A percentile compares a stretch with the other conserved stretches of the same genome.
Evolutionary conservation across 2,329 filamentous ascomycete genomes (phyloP).

Genomic region (Thelonectria blattea): DNA sequence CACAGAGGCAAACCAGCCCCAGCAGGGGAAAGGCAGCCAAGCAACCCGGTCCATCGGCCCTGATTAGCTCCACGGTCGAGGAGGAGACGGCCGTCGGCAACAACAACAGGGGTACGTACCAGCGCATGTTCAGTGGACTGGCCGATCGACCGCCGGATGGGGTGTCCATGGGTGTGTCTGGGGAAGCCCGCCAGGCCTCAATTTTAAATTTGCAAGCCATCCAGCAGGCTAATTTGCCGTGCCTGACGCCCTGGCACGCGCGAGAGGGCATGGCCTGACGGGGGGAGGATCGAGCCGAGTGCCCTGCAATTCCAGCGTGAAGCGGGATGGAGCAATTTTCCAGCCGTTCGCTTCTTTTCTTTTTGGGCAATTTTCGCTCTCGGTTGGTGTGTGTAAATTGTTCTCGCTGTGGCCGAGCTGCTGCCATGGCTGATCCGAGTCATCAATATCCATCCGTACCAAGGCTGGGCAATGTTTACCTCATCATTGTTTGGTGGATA

Average conservation of each 20-base stretch:
- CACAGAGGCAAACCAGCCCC: slow-evolving; percentile 20
- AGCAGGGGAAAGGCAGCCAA: slow-evolving; percentile 28
- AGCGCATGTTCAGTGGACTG: slow-evolving; percentile 20
- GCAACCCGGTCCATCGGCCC: slow-evolving; percentile 32
- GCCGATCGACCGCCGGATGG: slow-evolving; percentile 33
- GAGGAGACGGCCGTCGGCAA: slow-evolving; percentile 21
- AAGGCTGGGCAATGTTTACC: no score
- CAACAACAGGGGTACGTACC: neutral
- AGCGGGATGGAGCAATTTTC: slow-evolving; percentile 30
- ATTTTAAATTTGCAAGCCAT: slow-evolving; percentile 43
- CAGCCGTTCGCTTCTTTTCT: slow-evolving; percentile 1
- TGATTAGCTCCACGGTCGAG: slow-evolving; percentile 24
- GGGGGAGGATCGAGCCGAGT: slow-evolving; percentile 22
- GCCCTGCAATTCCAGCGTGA: slow-evolving; percentile 34
- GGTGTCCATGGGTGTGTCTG: slow-evolving; percentile 29
- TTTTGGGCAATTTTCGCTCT: neutral
- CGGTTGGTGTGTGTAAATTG: neutral
- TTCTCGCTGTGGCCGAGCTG: neutral
- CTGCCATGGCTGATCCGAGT: neutral
- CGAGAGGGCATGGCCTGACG: slow-evolving; percentile 23
- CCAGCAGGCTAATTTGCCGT: slow-evolving; percentile 38
- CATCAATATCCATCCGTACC: no score
- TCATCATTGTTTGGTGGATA: no score
- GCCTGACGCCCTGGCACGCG: slow-evolving; percentile 19
- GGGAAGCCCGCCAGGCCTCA: slow-evolving; percentile 38